These are phyloP conservation scores for Scheffersomyces ergatensis DNA, from an alignment of 805 yeast species.

Conservation along the genomic window DNA sequence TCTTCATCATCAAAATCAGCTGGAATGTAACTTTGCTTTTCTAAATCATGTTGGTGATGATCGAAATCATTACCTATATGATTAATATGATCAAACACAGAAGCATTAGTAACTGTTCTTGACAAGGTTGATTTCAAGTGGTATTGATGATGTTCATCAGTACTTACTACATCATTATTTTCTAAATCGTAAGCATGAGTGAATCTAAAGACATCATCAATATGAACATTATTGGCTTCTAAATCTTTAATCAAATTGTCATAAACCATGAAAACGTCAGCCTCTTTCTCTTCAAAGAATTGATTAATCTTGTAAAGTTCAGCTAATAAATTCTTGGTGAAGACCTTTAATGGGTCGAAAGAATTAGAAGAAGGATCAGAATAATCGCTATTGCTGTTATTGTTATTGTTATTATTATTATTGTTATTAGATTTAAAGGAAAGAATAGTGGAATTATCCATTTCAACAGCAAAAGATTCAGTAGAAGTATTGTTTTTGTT, in stretches of 20 bases:
- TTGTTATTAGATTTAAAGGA: background rate
- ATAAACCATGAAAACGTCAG: constrained; percentile 43
- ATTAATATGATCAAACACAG: constrained; percentile 25
- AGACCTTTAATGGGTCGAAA: constrained; percentile 35
- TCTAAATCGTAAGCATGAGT: constrained; percentile 20
- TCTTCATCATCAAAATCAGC: constrained; percentile 31
- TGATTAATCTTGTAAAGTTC: constrained; percentile 53
- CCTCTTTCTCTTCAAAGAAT: constrained; percentile 49
- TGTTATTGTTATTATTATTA: no score
- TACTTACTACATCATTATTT: constrained; percentile 5
- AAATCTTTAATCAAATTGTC: constrained; percentile 48
- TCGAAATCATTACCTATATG: constrained; percentile 16
- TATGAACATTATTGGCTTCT: constrained; percentile 23
- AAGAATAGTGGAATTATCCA: constrained; percentile 1
- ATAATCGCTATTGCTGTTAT: background rate
- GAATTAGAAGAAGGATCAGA: constrained; percentile 7
- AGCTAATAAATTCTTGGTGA: constrained; percentile 42
- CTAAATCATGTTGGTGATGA: constrained; percentile 9
- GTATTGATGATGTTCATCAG: constrained; percentile 18
- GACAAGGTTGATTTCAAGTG: constrained; percentile 6
- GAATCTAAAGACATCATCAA: constrained; percentile 23
- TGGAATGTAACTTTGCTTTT: constrained; percentile 28
- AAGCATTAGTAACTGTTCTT: constrained; percentile 14
- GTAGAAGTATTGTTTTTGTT: background rate
- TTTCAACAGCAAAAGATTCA: background rate